Percentiles rank a stretch among this genome's conserved stretches.
Evolutionary conservation across 805 yeast genomes (phyloP).

Genomic region (Kodamaea laetipori): DNA sequence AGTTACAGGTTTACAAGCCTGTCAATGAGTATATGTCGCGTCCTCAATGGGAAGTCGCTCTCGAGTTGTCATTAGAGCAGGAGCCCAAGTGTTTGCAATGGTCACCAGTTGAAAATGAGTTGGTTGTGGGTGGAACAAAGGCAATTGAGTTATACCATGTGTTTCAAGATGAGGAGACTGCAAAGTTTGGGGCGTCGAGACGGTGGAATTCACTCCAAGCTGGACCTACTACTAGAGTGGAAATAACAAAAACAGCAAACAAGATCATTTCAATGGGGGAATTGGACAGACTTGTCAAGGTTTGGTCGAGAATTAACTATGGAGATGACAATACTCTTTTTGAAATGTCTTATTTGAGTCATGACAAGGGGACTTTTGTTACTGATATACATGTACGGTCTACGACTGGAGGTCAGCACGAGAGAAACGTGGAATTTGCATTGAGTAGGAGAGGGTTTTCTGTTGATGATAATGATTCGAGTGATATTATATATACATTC

Average conservation of each 20-base stretch:
- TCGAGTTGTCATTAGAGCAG: conserved; percentile 14
- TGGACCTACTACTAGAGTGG: conserved; percentile 56
- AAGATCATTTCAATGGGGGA: conserved; percentile 62
- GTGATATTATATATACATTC: conserved; percentile 59
- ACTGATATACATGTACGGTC: conserved; percentile 42
- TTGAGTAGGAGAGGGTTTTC: conserved; percentile 21
- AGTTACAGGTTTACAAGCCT: conserved; percentile 57
- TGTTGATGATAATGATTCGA: conserved; percentile 35
- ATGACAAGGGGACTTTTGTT: conserved; percentile 51
- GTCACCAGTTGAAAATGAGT: conserved; percentile 56
- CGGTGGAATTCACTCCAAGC: conserved; percentile 60
- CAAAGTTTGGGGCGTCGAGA: background rate
- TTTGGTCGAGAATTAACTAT: conserved; percentile 76
- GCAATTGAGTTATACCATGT: conserved; percentile 57
- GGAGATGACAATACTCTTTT: conserved; percentile 60
- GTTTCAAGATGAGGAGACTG: conserved; percentile 12
- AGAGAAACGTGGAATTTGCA: conserved; percentile 5
- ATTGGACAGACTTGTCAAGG: conserved; percentile 67
- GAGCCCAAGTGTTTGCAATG: conserved; percentile 50
- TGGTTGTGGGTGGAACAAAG: conserved; percentile 58
- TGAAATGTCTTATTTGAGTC: conserved; percentile 69
- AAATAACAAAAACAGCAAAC: conserved; percentile 67
- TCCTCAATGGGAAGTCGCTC: conserved; percentile 48
- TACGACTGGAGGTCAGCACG: background rate
- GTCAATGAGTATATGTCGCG: conserved; percentile 47